Percentiles rank a stretch among this genome's conserved stretches.
Evolutionary conservation across 2,329 filamentous ascomycete genomes (phyloP).

Genomic region (Phyllosticta paracitricarpa): DNA sequence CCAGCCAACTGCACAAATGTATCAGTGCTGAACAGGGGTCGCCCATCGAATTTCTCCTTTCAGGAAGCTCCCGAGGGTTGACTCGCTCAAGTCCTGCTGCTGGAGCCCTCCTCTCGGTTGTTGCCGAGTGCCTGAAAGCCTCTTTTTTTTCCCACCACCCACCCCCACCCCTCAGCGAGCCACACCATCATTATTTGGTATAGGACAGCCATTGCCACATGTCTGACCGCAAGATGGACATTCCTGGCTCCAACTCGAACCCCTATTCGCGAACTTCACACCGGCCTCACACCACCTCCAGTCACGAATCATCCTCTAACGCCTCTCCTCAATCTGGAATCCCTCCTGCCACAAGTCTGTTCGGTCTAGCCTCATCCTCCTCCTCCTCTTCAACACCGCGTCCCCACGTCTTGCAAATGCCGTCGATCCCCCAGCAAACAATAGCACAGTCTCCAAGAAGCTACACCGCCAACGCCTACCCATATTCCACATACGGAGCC

Average conservation of each 20-base stretch:
- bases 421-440: slow-evolving; percentile 16
- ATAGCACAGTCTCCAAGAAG: slow-evolving; percentile 24
- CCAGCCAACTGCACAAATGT: neutral
- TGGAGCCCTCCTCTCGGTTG: slow-evolving; percentile 19
- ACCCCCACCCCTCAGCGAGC: neutral
- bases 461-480: slow-evolving; percentile 22
- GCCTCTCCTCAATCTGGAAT: slow-evolving; percentile 25
- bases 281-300: slow-evolving; percentile 11
- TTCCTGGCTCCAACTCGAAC: slow-evolving; percentile 11
- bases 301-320: slow-evolving; percentile 25
- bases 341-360: slow-evolving; percentile 23
- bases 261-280: slow-evolving; percentile 14
- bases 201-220: neutral
- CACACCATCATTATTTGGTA: neutral
- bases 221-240: slow-evolving; percentile 13
- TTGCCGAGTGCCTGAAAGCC: slow-evolving; percentile 23
- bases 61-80: slow-evolving; percentile 6
- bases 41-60: slow-evolving; percentile 8
- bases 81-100: slow-evolving; percentile 3
- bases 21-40: slow-evolving; percentile 7
- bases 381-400: slow-evolving; percentile 9
- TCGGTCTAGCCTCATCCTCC: slow-evolving; percentile 17
- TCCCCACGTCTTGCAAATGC: slow-evolving; percentile 20
- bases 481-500: slow-evolving; percentile 15
- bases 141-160: slow-evolving; percentile 12